Percentiles rank a stretch among this genome's conserved stretches.
Conservation (phyloP, 2,329 filamentous ascomycete species). For the Diplodia seriata region DNA sequence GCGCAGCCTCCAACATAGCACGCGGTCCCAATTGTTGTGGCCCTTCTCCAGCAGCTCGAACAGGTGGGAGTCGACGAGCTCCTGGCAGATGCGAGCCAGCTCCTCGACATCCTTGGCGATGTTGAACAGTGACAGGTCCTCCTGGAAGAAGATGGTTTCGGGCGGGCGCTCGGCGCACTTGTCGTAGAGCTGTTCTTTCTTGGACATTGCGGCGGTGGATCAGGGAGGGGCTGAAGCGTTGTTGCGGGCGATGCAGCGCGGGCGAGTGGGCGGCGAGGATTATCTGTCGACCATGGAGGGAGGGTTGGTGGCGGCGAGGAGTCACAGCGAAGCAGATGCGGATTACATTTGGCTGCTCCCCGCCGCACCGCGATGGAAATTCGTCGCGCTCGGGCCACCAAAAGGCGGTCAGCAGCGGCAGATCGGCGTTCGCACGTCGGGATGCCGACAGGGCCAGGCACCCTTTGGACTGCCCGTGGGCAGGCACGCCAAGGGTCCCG, state of each 20-base stretch:
- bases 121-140: constrained; percentile 46
- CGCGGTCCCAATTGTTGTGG: constrained; percentile 41
- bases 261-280: neutral
- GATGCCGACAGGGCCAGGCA: neutral
- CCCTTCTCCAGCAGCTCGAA: constrained; percentile 45
- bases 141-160: constrained; percentile 50
- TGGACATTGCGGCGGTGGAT: constrained; percentile 27
- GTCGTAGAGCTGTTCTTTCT: constrained; percentile 47
- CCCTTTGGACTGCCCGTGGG: no score
- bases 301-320: neutral
- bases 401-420: constrained; percentile 11
- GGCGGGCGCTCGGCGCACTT: constrained; percentile 45
- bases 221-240: neutral
- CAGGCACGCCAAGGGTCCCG: neutral
- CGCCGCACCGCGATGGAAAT: constrained; percentile 25
- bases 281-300: constrained; percentile 32
- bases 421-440: constrained; percentile 3
- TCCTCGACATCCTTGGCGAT: constrained; percentile 45
- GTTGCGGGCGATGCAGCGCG: neutral
- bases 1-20: constrained; percentile 48
- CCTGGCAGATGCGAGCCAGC: constrained; percentile 43
- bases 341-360: constrained; percentile 23
- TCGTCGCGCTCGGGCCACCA: constrained; percentile 13
- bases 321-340: constrained; percentile 25
- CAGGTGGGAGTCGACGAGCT: constrained; percentile 46